Evolutionary conservation across 257 asterid species (phyloP).

Genomic region (Solanum raphanifolium): DNA sequence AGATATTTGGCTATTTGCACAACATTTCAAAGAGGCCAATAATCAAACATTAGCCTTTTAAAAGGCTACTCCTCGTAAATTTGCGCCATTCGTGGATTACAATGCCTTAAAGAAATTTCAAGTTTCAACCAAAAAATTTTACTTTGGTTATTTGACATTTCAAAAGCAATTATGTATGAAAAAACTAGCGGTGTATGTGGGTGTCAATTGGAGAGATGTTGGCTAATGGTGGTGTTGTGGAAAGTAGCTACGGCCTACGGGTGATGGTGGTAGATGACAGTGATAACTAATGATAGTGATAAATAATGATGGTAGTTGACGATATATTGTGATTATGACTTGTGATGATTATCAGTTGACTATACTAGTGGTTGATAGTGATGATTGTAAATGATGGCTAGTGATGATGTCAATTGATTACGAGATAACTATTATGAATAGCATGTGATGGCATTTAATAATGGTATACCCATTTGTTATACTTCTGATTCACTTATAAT

Average conservation of each 20-base stretch:
- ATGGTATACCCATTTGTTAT: background rate
- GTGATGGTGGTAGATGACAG: background rate
- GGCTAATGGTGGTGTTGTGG: background rate
- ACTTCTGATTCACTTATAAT: background rate
- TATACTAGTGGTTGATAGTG: background rate
- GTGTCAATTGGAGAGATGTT: background rate
- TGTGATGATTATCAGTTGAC: background rate
- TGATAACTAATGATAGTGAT: background rate
- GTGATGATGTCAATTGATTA: background rate
- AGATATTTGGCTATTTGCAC: background rate
- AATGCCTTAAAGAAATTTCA: background rate
- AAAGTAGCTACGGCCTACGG: background rate
- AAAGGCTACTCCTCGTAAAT: background rate
- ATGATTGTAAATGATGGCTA: background rate
- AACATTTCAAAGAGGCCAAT: background rate
- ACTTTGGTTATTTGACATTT: background rate
- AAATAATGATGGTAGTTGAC: background rate
- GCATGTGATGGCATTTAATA: background rate
- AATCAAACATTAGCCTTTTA: background rate
- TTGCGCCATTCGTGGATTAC: background rate
- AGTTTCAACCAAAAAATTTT: background rate
- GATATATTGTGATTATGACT: background rate
- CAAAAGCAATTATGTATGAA: background rate
- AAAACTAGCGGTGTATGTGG: background rate
- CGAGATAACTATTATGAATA: background rate